Base-by-base conservation (phyloP, 768 basidiomycete species). In the Melanogaster broomeanus region DNA sequence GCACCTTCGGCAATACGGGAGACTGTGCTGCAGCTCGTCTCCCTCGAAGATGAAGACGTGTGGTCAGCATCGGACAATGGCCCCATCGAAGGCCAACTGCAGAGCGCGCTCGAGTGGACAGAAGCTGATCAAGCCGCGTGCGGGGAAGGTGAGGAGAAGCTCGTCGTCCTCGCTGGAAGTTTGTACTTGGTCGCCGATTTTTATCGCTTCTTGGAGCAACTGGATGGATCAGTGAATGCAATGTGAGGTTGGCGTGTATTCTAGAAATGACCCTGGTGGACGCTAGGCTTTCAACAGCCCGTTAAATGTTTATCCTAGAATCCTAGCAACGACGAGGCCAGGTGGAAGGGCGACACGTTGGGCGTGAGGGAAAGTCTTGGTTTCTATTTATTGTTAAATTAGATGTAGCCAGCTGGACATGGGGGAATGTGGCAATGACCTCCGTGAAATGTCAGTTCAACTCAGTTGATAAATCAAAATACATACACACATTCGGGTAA, bases 101-200 rank as follows among this genome's bases (percentile, higher is more conserved):
- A 62, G 64, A 55, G 76, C 67, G 84, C 84, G 31, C 70, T 87
- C n/a, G 59, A 69, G n/a, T 79, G 77, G 72, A 69, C 72, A 19
- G 65, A 67, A 39, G 45, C 49, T 16, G 38, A n/a, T 35, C 55
- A 49, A 12, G 42, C 42, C 25, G 42, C 30, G 7, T 40, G 16
- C 11, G 48, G 51, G 25, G 50, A 55, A 40, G 61, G 42, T 22
- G 56, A 55, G 12, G 63, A 73, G 24, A 68, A 72, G n/a, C 61
- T 93, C 46, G 78, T 88, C 0, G 79, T 97, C 11, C 63, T 96
- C 1, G 87, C 92, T 21, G 97, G 96, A 34, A 98, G 97, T 70
- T 67, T 98, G 61, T 99, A 99, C 71, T 80, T 98, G 34, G 91
- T 93, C 2, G 93, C 93, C 10, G 96, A 98, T 72, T 84, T 95